Evolutionary conservation across 371 early-diverging fungal species (phyloP).

Genomic region (Mucor mucedo): DNA sequence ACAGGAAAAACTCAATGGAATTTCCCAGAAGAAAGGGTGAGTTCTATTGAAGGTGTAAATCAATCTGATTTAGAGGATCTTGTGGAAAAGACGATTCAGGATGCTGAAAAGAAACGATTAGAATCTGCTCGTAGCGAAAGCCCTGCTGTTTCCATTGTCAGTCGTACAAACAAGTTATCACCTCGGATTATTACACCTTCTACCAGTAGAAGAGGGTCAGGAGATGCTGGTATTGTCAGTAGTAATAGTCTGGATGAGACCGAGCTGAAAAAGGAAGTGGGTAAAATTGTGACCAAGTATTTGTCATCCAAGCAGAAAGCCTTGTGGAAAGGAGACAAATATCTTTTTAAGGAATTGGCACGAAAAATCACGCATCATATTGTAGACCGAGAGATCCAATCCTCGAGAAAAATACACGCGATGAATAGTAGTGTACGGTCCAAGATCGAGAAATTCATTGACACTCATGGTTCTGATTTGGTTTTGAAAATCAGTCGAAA

Average conservation of each 20-base stretch:
- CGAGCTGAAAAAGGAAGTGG: slow-evolving; percentile 39
- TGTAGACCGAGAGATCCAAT: slow-evolving; percentile 41
- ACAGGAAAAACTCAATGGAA: slow-evolving; percentile 47
- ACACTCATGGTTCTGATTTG: slow-evolving; percentile 30
- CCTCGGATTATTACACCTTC: slow-evolving; percentile 20
- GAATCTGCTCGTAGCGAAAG: slow-evolving; percentile 22
- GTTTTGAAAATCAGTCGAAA: slow-evolving; percentile 24
- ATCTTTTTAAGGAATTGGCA: slow-evolving; percentile 45
- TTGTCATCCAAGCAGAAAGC: slow-evolving; percentile 35
- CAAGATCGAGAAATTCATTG: slow-evolving; percentile 49
- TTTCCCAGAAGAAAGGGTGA: slow-evolving; percentile 36
- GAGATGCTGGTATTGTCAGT: neutral
- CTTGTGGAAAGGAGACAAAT: slow-evolving; percentile 44
- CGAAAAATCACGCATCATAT: slow-evolving; percentile 53
- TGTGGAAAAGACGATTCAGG: slow-evolving; percentile 35
- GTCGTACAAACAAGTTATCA: neutral
- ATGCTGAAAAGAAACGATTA: slow-evolving; percentile 27
- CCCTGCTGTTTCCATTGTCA: slow-evolving; percentile 20
- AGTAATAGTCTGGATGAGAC: slow-evolving; percentile 22
- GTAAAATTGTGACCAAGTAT: slow-evolving; percentile 45
- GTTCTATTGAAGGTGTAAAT: slow-evolving; percentile 45
- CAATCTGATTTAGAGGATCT: slow-evolving; percentile 38
- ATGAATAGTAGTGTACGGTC: slow-evolving; percentile 31
- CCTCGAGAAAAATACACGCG: slow-evolving; percentile 33
- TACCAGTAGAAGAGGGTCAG: slow-evolving; percentile 7